Evolutionary conservation across 1,139 yeast genomes (phyloP), one percentile per base, ranked within the genome.

Genomic region (Sugiyamaella neomexicana): DNA sequence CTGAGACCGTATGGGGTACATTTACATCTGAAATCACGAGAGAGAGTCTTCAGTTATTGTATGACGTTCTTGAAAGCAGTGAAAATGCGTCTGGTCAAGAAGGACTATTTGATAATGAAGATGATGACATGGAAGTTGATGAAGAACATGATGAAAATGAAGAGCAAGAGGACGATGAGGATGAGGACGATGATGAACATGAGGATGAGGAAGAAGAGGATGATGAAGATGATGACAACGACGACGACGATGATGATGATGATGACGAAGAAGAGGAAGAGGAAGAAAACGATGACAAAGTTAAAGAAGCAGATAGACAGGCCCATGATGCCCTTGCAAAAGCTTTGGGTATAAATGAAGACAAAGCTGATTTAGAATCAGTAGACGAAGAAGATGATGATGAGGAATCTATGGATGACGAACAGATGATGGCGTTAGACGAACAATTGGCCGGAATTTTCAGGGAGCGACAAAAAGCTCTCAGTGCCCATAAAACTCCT

Each of bases 371-470:
- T 39, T 71, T 68, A 38, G 72, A 68, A 9, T 68, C 64, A 13
- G 65, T 66, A 10, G 66, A 64, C 27, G 68, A 69, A 2, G 75
- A 71, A 2, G 79, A 78, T 12, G 80, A 80, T 50, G 87, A 82
- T 55, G 89, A 86, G 10, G 95, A 88, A 59, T 82, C 90, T 1
- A 87, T 89, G 95, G 95, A 93, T 62, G 99, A 93, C 68, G 98
- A 91, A 62, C 91, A 90, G 69, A 93, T 93, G 99, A 83, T 91
- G 84, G 96, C 93, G 13, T 80, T 93, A 67, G 99, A 93, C 68
- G 89, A 79, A 27, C 95, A 89, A 58, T 75, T 93, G 34, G 82
- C 97, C 0, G 80, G 80, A 54, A 93, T 93, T 55, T 93, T 93
- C 77, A 82, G 86, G 63, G 93, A 90, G 64, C 81, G 76, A 16